Evolutionary conservation across 2,329 filamentous ascomycete species (phyloP).

Genomic region (Microcyclosporella mali): DNA sequence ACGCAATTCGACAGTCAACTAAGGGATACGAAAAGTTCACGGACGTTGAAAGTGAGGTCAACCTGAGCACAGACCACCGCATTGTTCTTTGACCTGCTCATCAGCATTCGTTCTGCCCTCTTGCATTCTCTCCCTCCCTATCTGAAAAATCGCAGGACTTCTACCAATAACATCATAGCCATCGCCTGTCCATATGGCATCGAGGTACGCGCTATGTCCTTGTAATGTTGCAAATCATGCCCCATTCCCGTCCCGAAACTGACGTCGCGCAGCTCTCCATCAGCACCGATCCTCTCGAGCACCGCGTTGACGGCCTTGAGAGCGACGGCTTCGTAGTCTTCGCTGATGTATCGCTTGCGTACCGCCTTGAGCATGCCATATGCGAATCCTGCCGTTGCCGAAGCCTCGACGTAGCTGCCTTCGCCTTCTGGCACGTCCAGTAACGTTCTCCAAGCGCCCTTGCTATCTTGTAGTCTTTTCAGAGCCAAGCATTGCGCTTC

Average conservation of each 20-base stretch:
- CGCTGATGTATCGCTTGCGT: conserved; percentile 61
- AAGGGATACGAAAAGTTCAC: no score
- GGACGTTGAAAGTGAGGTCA: no score
- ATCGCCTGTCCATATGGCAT: conserved; percentile 84
- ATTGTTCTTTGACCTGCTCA: no score
- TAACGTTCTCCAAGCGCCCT: conserved; percentile 68
- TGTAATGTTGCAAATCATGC: conserved; percentile 65
- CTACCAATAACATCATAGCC: conserved; percentile 74
- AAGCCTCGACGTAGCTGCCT: conserved; percentile 70
- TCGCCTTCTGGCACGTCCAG: conserved; percentile 60
- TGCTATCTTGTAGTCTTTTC: conserved; percentile 49
- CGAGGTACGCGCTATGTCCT: conserved; percentile 66
- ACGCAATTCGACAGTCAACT: no score
- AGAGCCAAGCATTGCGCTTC: conserved; percentile 64
- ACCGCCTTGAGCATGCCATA: conserved; percentile 72
- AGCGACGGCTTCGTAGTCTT: conserved; percentile 56
- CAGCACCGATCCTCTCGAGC: conserved; percentile 56
- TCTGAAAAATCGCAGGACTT: conserved; percentile 60
- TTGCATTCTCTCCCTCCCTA: conserved; percentile 22
- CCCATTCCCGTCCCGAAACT: conserved; percentile 80
- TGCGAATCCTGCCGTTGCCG: conserved; percentile 73
- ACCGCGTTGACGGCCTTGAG: conserved; percentile 63
- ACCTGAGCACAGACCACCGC: no score
- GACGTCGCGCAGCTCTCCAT: conserved; percentile 66
- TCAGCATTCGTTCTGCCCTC: no score